These are phyloP conservation scores for Suillus weaverae DNA, from an alignment of 768 basidiomycete species.

Conservation along the genomic window DNA sequence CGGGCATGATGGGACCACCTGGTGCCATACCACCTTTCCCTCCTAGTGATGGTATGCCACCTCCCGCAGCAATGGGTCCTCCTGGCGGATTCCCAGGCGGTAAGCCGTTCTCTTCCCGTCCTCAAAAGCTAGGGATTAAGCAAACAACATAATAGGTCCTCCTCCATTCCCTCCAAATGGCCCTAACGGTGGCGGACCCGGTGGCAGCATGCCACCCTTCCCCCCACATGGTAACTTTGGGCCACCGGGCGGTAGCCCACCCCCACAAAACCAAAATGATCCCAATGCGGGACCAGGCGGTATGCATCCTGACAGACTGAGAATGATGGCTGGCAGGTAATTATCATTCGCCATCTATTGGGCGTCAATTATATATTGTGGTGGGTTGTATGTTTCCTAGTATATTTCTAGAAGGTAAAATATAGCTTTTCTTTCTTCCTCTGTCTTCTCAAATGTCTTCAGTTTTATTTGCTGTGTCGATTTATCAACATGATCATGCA, in stretches of 20 bases:
- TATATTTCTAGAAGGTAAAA: conserved; percentile 1
- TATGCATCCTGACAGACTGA: conserved; percentile 83
- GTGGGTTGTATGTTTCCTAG: background rate
- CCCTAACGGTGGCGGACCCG: conserved; percentile 24
- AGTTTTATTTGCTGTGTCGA: background rate
- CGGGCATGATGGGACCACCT: conserved; percentile 53
- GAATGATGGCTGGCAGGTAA: conserved; percentile 63
- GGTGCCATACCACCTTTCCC: conserved; percentile 75
- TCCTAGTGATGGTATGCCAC: conserved; percentile 39
- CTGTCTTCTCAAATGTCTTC: background rate
- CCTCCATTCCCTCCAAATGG: conserved; percentile 56
- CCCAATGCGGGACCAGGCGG: conserved; percentile 50
- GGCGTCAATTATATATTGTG: background rate
- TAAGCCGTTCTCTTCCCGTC: conserved; percentile 27
- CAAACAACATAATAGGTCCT: conserved; percentile 25
- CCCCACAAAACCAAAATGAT: conserved; percentile 39
- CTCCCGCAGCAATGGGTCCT: conserved; percentile 36
- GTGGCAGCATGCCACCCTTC: conserved; percentile 33
- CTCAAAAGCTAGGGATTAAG: conserved; percentile 3
- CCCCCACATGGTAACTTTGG: conserved; percentile 34
- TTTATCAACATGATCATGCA: background rate
- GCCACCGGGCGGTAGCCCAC: conserved; percentile 43
- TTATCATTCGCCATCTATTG: conserved; percentile 8
- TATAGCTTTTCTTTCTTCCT: background rate
- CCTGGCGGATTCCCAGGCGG: conserved; percentile 51